Base-by-base conservation (phyloP, 352 stramenopile genomes). In the Globisporangium irregulare region DNA sequence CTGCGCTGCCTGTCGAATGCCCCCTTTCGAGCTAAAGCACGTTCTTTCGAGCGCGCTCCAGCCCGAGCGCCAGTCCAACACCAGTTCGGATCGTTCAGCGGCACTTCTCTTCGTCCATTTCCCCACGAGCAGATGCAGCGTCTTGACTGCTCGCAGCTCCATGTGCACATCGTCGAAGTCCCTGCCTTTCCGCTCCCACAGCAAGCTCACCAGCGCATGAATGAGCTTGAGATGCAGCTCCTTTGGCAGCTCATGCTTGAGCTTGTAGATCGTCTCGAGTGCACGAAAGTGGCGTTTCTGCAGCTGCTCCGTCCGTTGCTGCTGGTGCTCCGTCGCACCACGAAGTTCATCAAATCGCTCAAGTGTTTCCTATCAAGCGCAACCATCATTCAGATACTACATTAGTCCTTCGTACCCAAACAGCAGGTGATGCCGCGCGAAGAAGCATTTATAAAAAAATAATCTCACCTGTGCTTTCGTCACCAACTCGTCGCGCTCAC, bases 251-350 rank as follows among this genome's bases (percentile, higher is more conserved):
- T 71, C 71, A 62, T 92, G 79, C 64, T 93, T 93, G 62, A 91
- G 73, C 53, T 82, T 80, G 73, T 83, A 86, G 22, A 87, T 72
- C 54, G 75, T 92, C 43, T 86, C 74, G 1, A 93, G 29, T 25
- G 64, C 72, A 57, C 81, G 83, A 54, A 92, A 90, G 59, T 93
- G 85, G 29, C 72, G 81, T 38, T 82, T 86, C 64, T 86, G 73
- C 4, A 92, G 69, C 27, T 34, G n/a, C 8, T 61, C 43, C 43
- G 7, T 51, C 3, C 43, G 54, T 7, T 34, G 27, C 2, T 50
- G 46, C 14, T 59, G 36, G 27, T 59, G 41, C n/a, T 57, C 27
- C n/a, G 43, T 8, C 0, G 20, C 71, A 27, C 66, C 65, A 0
- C 67, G 57, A 12, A 89, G 63, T 34, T 64, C 71, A 27, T 75